phyloP scores from a whole-genome alignment of 345 rosid genomes.

The Trapa incisa region DNA sequence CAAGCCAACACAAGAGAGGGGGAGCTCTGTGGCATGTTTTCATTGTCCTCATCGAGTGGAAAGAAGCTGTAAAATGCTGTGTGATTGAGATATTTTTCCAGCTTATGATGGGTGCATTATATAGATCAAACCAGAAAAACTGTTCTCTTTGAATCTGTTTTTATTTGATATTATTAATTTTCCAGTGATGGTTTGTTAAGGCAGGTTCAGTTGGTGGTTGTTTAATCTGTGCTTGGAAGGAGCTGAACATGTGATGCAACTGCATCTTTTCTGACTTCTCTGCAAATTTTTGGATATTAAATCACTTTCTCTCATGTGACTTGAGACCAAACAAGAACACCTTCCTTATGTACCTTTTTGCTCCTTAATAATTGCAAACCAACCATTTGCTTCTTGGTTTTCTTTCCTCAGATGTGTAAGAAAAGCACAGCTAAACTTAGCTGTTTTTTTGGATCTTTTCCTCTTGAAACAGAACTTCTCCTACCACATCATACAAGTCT shows the following conservation, averaged over 20 bases:
- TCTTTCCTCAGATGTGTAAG: not conserved
- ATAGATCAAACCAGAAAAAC: too few relatives aligned
- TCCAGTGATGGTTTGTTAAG: too few relatives aligned
- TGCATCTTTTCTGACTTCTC: conserved; percentile 5
- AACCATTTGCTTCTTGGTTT: not conserved
- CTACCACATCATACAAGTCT: too few relatives aligned
- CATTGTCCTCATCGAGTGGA: not conserved
- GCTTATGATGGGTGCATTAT: too few relatives aligned
- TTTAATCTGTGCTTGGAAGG: not conserved
- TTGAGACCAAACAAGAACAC: conserved; percentile 1
- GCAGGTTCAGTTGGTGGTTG: too few relatives aligned
- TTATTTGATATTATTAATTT: too few relatives aligned
- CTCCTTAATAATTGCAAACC: not conserved
- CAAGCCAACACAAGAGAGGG: not conserved
- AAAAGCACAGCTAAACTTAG: not conserved
- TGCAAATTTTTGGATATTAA: conserved; percentile 2
- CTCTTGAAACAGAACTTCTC: too few relatives aligned
- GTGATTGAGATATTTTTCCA: too few relatives aligned
- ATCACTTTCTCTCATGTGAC: conserved; percentile 3
- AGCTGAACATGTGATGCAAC: conserved; percentile 5
- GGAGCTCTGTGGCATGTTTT: not conserved
- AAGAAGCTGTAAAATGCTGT: too few relatives aligned
- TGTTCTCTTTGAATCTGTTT: too few relatives aligned
- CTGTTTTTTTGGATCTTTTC: not conserved
- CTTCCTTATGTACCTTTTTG: too few relatives aligned